Conservation (phyloP, 2,329 filamentous ascomycete species). For the Claviceps digitariae region DNA sequence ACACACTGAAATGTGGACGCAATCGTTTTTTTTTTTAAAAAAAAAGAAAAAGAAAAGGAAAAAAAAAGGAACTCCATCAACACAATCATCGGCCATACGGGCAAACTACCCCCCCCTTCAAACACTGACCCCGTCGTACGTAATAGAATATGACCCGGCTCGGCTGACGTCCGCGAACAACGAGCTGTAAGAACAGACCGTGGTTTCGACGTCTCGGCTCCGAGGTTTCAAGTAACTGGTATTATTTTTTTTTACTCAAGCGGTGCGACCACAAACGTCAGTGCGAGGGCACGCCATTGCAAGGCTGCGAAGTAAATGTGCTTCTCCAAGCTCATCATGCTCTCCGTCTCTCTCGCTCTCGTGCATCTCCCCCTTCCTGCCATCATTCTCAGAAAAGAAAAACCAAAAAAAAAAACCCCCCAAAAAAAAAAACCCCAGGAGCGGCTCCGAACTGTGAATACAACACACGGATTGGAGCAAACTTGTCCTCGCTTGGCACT, state of each 20-base stretch:
- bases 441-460: neutral
- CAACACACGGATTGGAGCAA: neutral
- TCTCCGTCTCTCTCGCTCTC: neutral
- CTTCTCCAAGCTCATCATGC: no score
- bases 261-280: neutral
- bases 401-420: no score
- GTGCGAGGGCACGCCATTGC: neutral
- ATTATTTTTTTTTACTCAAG: no score
- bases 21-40: no score
- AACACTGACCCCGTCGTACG: neutral
- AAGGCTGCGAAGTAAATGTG: no score
- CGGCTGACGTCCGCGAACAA: neutral
- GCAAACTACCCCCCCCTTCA: neutral
- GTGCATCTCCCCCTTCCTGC: no score
- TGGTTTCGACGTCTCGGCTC: neutral
- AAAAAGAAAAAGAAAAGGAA: neutral
- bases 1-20: no score
- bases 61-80: no score
- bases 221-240: neutral
- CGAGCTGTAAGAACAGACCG: neutral
- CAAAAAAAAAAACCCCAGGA: neutral
- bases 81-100: neutral
- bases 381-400: no score
- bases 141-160: no score
- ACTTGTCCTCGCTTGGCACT: neutral